These are phyloP conservation scores for Exophiala aquamarina DNA, from an alignment of 2,329 filamentous ascomycete genomes.

Conservation along the genomic window DNA sequence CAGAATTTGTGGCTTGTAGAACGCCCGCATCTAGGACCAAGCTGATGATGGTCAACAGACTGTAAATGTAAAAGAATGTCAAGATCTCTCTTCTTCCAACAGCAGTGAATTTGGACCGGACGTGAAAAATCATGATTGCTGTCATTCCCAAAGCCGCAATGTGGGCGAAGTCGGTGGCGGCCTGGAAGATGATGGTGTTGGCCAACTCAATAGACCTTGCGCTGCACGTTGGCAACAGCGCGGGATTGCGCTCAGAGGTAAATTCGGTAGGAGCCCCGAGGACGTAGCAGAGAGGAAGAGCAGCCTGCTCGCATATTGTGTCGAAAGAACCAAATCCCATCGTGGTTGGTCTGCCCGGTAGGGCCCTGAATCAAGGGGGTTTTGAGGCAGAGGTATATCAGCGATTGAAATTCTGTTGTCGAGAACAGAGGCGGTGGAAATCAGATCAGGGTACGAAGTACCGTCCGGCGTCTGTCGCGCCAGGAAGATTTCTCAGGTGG, in stretches of 20 bases:
- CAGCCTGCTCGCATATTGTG: conserved; percentile 77
- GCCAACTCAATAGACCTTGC: conserved; percentile 92
- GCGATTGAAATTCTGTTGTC: background rate
- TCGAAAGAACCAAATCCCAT: conserved; percentile 94
- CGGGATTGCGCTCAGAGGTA: conserved; percentile 63
- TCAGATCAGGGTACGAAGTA: too few species aligned
- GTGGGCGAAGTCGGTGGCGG: conserved; percentile 86
- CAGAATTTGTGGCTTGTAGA: conserved; percentile 71
- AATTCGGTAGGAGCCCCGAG: conserved; percentile 67
- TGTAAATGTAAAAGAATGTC: conserved; percentile 96
- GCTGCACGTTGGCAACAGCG: conserved; percentile 89
- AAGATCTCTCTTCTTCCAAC: conserved; percentile 75
- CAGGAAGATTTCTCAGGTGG: too few species aligned
- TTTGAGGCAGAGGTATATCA: background rate
- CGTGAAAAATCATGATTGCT: conserved; percentile 94
- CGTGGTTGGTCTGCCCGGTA: conserved; percentile 40
- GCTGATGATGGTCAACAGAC: conserved; percentile 83
- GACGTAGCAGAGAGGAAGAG: conserved; percentile 82
- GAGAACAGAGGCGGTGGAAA: too few species aligned
- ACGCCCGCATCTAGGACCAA: conserved; percentile 92
- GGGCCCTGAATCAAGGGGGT: background rate
- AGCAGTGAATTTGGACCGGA: conserved; percentile 95
- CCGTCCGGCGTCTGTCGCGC: too few species aligned
- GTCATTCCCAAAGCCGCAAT: conserved; percentile 90
- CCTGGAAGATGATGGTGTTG: conserved; percentile 98